Conservation (phyloP, 208 protist species). For the Blechomonas ayalai region DNA sequence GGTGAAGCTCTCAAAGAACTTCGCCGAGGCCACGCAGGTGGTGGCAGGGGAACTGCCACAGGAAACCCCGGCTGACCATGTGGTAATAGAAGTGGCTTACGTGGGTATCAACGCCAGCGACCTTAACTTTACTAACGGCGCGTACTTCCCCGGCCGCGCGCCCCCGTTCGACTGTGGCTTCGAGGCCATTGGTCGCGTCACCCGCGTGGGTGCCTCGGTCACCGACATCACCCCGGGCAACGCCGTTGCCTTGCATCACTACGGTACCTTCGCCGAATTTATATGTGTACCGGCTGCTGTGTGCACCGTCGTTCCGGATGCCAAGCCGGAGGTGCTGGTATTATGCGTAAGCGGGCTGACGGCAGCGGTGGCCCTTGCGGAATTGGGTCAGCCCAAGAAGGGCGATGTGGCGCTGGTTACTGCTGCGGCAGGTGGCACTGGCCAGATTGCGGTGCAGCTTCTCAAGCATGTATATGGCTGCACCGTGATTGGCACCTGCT, state of each 20-base stretch:
- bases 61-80: slow-evolving; percentile 16
- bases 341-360: slow-evolving; percentile 58
- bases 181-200: slow-evolving; percentile 56
- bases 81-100: slow-evolving; percentile 42
- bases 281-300: slow-evolving; percentile 10
- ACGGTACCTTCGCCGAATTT: slow-evolving; percentile 54
- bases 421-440: slow-evolving; percentile 81
- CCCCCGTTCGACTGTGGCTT: slow-evolving; percentile 73
- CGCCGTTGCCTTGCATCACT: slow-evolving; percentile 26
- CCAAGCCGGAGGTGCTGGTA: slow-evolving; percentile 29
- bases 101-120: slow-evolving; percentile 75
- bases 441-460: slow-evolving; percentile 83
- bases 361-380: slow-evolving; percentile 56
- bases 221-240: slow-evolving; percentile 34
- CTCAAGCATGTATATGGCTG: slow-evolving; percentile 77
- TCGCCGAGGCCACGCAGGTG: slow-evolving; percentile 24
- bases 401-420: slow-evolving; percentile 70
- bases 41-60: not conserved
- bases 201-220: slow-evolving; percentile 29
- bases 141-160: slow-evolving; percentile 26
- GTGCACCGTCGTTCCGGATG: slow-evolving; percentile 25
- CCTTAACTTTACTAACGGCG: slow-evolving; percentile 53
- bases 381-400: slow-evolving; percentile 22
- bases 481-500: slow-evolving; percentile 86
- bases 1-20: slow-evolving; percentile 14